Evolutionary conservation across 768 basidiomycete species (phyloP).

Genomic region (Rhodotorula paludigena): DNA sequence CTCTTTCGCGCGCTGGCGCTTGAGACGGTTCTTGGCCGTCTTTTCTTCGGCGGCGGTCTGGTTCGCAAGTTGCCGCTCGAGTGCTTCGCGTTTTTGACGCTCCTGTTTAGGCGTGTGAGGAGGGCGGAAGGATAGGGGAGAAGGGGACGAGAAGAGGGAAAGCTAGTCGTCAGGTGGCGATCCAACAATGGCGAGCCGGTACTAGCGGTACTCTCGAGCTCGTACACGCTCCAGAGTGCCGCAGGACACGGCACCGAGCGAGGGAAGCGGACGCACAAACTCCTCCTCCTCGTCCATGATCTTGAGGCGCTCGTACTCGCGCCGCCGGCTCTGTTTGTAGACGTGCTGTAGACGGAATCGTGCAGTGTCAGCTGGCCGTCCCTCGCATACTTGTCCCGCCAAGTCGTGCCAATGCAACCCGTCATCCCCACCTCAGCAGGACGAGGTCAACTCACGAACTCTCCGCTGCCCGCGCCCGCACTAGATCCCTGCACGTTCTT

Average conservation of each 20-base stretch:
- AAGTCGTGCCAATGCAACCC: too few species aligned
- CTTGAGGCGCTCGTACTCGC: constrained; percentile 92
- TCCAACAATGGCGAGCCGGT: not conserved
- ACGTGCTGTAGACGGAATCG: constrained; percentile 93
- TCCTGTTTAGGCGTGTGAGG: constrained; percentile 54
- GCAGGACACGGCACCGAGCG: not conserved
- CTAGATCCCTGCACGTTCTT: constrained; percentile 98
- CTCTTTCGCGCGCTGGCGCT: constrained; percentile 86
- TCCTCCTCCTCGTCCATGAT: constrained; percentile 75
- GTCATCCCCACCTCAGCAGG: too few species aligned
- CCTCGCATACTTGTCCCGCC: too few species aligned
- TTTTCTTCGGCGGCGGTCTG: constrained; percentile 73
- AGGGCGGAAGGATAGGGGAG: not conserved
- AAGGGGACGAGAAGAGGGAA: not conserved
- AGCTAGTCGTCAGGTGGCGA: not conserved
- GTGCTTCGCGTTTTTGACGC: constrained; percentile 65
- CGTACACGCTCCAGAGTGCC: not conserved
- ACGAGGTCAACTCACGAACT: constrained; percentile 12
- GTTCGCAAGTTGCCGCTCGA: constrained; percentile 64
- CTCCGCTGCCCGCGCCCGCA: constrained; percentile 89
- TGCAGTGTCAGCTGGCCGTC: too few species aligned
- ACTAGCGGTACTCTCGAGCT: too few species aligned
- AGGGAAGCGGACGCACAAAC: constrained; percentile 56
- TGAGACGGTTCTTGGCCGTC: constrained; percentile 91
- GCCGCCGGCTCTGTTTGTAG: constrained; percentile 86